phyloP scores from a whole-genome alignment of 2,329 filamentous ascomycete species.

The Gliomastix tumulicola region DNA sequence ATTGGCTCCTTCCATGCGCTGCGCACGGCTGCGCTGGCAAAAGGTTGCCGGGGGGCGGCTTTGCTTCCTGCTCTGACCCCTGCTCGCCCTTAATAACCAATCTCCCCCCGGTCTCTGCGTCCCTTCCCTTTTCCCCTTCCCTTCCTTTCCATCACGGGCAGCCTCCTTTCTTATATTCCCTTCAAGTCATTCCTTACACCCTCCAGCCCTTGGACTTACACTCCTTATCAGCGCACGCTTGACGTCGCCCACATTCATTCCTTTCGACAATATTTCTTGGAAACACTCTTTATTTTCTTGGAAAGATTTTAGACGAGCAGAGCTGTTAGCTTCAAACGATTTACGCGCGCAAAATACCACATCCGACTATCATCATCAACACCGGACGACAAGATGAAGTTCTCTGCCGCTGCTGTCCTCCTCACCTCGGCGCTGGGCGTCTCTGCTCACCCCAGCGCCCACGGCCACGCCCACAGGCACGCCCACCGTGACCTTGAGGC shows the following conservation, averaged over 20 bases:
- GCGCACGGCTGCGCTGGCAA: too few species aligned
- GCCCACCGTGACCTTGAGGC: conserved; percentile 20
- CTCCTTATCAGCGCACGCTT: conserved; percentile 1
- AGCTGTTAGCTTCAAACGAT: too few species aligned
- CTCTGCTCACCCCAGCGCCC: conserved; percentile 31
- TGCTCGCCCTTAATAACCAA: conserved; percentile 11
- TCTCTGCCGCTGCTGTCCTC: conserved; percentile 25
- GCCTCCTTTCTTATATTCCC: conserved; percentile 1
- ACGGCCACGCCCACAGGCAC: conserved; percentile 25
- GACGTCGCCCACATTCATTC: too few species aligned
- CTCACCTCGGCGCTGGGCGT: conserved; percentile 31
- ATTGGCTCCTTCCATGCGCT: too few species aligned
- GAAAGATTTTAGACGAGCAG: too few species aligned
- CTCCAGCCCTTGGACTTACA: conserved; percentile 4
- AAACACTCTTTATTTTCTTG: too few species aligned
- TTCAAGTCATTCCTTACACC: conserved; percentile 9
- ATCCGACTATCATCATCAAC: too few species aligned
- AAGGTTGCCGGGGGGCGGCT: too few species aligned
- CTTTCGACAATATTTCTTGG: too few species aligned
- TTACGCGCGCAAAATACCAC: too few species aligned
- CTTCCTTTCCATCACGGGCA: conserved; percentile 10
- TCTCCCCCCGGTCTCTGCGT: conserved; percentile 10
- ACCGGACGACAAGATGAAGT: conserved; percentile 28
- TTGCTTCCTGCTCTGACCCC: conserved; percentile 3
- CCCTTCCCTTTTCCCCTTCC: conserved; percentile 8